Evolutionary conservation across 2,329 filamentous ascomycete species (phyloP), one percentile per base, ranked within the genome.

Genomic region (Trichoderma sp.): DNA sequence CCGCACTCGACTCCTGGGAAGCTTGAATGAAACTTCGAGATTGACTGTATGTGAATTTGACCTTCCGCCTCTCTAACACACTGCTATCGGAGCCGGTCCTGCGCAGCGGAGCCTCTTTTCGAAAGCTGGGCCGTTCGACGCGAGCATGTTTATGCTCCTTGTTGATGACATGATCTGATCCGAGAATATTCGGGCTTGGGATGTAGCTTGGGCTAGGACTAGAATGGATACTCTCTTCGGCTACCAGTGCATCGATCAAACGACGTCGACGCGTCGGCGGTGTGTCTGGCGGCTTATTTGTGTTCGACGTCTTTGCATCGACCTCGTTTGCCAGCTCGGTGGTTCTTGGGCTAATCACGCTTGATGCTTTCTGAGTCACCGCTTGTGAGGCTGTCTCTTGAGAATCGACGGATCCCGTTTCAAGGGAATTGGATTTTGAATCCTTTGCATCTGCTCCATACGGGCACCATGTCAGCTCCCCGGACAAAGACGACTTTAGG

Each of bases 1-100:
- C 67, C 25, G 73, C 70, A 27, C 72, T 74, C 12, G 73, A 70
- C 22, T 71, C 74, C 22, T 72, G 73, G 2, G 77, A 73, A 52
- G 74, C 73, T 34, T 69, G 73, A 13, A 76, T 67, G 19, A 75
- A 73, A 39, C 73, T 76, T 60, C 78, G 73, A 32, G 76, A 73
- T 64, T 78, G 75, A 17, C 77, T 78, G 65, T 80, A 80, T 3
- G 78, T 80, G 35, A 74, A 73, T 53, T 77, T 78, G 22, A 80
- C 73, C 69, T 76, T 76, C 56, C 72, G 76, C 42, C 73, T 74
- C 63, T 74, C 74, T 7, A 75, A 56, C 12, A 74, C 17, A 32
- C n/a, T 72, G 27, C 70, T 73, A 70, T 71, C 17, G 75, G 73
- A 9, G 64, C 74, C 74, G 6, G 71, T 72, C 22, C 70, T 73